Conservation (phyloP, 345 rosid species). For the Euphorbia lathyris region DNA sequence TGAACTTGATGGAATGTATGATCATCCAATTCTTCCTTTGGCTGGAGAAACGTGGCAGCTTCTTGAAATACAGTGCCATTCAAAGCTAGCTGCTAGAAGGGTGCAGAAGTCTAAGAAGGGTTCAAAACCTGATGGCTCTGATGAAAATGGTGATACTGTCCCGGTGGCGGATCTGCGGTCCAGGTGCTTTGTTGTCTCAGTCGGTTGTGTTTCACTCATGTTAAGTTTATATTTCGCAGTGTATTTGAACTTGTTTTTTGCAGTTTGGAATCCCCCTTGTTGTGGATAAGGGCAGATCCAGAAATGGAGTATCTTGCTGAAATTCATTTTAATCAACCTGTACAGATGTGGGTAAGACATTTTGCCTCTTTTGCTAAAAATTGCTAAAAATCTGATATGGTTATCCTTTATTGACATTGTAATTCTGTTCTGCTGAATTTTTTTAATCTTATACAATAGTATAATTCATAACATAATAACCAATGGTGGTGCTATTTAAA, state of each 20-base stretch:
- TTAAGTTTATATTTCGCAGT: slow-evolving; percentile 12
- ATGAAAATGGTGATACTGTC: slow-evolving; percentile 72
- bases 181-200: slow-evolving; percentile 47
- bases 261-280: slow-evolving; percentile 90
- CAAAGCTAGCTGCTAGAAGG: slow-evolving; percentile 91
- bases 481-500: not conserved
- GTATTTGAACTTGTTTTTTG: slow-evolving; percentile 25
- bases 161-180: slow-evolving; percentile 60
- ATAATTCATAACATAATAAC: not conserved
- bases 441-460: not conserved
- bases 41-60: slow-evolving; percentile 97
- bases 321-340: slow-evolving; percentile 94
- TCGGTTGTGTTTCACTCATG: slow-evolving; percentile 10
- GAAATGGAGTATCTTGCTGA: slow-evolving; percentile 98
- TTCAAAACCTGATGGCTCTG: slow-evolving; percentile 87
- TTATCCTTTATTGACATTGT: not conserved
- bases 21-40: slow-evolving; percentile 90
- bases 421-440: not conserved
- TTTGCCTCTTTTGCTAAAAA: too few species aligned
- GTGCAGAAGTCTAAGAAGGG: slow-evolving; percentile 91
- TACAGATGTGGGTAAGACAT: slow-evolving; percentile 94
- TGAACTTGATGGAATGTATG: slow-evolving; percentile 95
- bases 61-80: slow-evolving; percentile 93
- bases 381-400: not conserved
- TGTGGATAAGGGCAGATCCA: slow-evolving; percentile 96